These are phyloP conservation scores for Lophiotrema nucula DNA, from an alignment of 495 filamentous ascomycete genomes.

Conservation along the genomic window DNA sequence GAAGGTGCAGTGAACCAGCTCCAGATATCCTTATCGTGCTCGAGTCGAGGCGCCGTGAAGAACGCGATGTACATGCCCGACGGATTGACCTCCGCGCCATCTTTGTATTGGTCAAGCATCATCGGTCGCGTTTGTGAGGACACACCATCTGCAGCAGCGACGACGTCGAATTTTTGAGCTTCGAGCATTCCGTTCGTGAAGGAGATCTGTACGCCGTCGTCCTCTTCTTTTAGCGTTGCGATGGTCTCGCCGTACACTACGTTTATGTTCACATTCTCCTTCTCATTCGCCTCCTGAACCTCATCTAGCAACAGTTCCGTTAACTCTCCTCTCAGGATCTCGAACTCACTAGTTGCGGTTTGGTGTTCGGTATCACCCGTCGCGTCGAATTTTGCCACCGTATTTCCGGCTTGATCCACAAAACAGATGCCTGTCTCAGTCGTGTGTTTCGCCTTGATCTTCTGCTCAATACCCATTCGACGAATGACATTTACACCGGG, in stretches of 20 bases:
- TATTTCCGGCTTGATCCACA: conserved; percentile 20
- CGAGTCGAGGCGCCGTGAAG: conserved; percentile 31
- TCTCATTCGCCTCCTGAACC: conserved; percentile 5
- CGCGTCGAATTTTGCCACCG: conserved; percentile 21
- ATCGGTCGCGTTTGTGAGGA: conserved; percentile 23
- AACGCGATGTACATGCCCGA: conserved; percentile 33
- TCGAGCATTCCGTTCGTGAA: conserved; percentile 18
- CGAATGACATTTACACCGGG: conserved; percentile 30
- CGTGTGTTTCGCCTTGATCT: conserved; percentile 26
- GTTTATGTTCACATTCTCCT: conserved; percentile 1
- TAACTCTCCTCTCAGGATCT: conserved; percentile 35
- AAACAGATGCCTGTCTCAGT: conserved; percentile 29
- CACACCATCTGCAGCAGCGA: conserved; percentile 36
- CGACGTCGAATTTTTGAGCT: conserved; percentile 30
- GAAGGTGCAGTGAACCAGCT: conserved; percentile 23
- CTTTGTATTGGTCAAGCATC: conserved; percentile 24
- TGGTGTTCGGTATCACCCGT: conserved; percentile 5
- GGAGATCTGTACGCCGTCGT: conserved; percentile 24
- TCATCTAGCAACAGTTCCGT: conserved; percentile 31
- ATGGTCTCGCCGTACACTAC: conserved; percentile 33
- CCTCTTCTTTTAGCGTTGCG: conserved; percentile 9
- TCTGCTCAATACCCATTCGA: conserved; percentile 27
- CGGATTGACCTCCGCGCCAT: conserved; percentile 7
- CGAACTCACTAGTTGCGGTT: conserved; percentile 29
- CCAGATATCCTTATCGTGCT: conserved; percentile 1